phyloP scores from a whole-genome alignment of 73 alveolate species.

The Durusdinium trenchii region DNA sequence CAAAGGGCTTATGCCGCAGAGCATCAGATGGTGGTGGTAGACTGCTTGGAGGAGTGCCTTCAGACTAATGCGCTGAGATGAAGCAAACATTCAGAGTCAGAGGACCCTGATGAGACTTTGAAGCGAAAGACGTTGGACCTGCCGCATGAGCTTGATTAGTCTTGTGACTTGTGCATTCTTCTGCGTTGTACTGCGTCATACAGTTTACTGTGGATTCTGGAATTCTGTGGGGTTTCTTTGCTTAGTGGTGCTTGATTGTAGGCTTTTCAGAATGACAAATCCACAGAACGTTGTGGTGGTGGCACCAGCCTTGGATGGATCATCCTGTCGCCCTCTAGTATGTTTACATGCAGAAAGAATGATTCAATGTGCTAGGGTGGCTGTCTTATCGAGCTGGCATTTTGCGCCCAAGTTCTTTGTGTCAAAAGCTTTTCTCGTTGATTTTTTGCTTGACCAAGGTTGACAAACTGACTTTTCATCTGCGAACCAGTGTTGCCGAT shows the following conservation, averaged over 20 bases:
- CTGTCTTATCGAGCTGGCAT: too few species aligned
- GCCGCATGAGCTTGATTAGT: background rate
- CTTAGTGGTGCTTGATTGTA: background rate
- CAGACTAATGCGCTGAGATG: too few species aligned
- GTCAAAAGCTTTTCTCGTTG: background rate
- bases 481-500: slow-evolving; percentile 47
- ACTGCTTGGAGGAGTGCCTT: slow-evolving; percentile 98
- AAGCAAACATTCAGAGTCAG: too few species aligned
- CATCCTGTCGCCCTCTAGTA: background rate
- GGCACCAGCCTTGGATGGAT: slow-evolving; percentile 40
- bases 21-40: slow-evolving; percentile 99
- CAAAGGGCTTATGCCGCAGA: slow-evolving; percentile 98
- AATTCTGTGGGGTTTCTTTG: background rate
- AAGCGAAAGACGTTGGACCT: slow-evolving; percentile 99
- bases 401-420: too few species aligned
- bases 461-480: slow-evolving; percentile 82
- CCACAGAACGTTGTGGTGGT: slow-evolving; percentile 99
- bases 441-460: slow-evolving; percentile 1
- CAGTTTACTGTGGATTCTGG: background rate
- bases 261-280: slow-evolving; percentile 99
- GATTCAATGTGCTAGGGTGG: background rate
- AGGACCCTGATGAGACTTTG: slow-evolving; percentile 98
- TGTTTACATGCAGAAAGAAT: background rate
- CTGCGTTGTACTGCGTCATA: background rate
- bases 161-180: background rate